phyloP scores from a whole-genome alignment of 2,329 filamentous ascomycete genomes.

The Trichoderma sp. region DNA sequence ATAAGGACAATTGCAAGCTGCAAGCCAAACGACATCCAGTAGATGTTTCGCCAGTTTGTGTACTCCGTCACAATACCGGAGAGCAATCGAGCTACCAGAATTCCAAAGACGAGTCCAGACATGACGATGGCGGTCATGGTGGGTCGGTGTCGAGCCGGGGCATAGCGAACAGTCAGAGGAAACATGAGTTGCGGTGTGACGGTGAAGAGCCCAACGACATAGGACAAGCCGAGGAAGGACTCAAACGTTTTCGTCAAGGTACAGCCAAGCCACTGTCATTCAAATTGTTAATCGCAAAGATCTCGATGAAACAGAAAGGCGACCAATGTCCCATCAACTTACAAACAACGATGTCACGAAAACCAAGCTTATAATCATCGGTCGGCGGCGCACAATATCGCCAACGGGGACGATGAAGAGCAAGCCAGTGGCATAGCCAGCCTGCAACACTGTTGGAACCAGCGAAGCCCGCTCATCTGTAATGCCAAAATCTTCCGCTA shows the following conservation, averaged over 20 bases:
- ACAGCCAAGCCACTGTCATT: slow-evolving; percentile 41
- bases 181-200: slow-evolving; percentile 63
- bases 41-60: slow-evolving; percentile 72
- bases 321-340: slow-evolving; percentile 28
- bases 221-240: slow-evolving; percentile 15
- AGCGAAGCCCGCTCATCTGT: slow-evolving; percentile 64
- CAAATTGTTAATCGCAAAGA: slow-evolving; percentile 37
- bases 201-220: slow-evolving; percentile 19
- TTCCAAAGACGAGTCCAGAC: slow-evolving; percentile 71
- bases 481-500: slow-evolving; percentile 69
- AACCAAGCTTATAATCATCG: slow-evolving; percentile 66
- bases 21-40: slow-evolving; percentile 72
- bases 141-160: slow-evolving; percentile 65
- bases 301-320: background rate
- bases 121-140: slow-evolving; percentile 71
- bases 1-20: slow-evolving; percentile 65
- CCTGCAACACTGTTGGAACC: slow-evolving; percentile 75
- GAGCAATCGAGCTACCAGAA: slow-evolving; percentile 72
- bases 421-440: slow-evolving; percentile 72
- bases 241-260: slow-evolving; percentile 6
- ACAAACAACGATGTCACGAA: slow-evolving; percentile 67
- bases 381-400: slow-evolving; percentile 65
- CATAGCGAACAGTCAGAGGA: slow-evolving; percentile 75
- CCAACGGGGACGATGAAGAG: slow-evolving; percentile 74
- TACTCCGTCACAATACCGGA: slow-evolving; percentile 74